These are phyloP conservation scores for Tolypocladium amazonense DNA, from an alignment of 2,329 filamentous ascomycete genomes.

Conservation along the genomic window DNA sequence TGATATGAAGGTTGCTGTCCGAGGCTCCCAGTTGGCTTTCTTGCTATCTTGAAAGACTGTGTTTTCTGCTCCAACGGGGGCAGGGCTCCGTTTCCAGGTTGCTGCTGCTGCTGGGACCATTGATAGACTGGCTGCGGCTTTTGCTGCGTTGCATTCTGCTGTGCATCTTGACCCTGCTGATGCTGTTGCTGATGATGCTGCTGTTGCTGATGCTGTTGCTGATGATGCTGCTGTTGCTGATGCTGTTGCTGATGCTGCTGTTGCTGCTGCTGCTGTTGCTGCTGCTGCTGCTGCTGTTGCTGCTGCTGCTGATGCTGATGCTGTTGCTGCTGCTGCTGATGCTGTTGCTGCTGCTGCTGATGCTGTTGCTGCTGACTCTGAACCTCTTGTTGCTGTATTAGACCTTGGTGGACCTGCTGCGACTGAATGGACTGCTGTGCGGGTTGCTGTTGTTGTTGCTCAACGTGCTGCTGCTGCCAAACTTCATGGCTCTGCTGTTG, in stretches of 20 bases:
- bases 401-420: no score
- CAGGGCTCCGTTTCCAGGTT: neutral
- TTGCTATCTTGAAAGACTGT: conserved; percentile 6
- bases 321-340: no score
- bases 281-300: no score
- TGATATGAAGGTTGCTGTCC: conserved; percentile 3
- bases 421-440: no score
- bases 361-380: no score
- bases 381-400: neutral
- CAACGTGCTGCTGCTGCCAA: neutral
- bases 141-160: neutral
- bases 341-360: neutral
- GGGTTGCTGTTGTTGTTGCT: neutral
- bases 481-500: neutral
- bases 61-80: neutral
- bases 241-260: no score
- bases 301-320: no score
- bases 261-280: neutral
- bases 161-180: neutral
- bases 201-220: no score
- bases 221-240: no score
- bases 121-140: neutral
- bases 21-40: conserved; percentile 3
- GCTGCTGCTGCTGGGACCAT: neutral
- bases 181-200: neutral